phyloP scores from a whole-genome alignment of 495 filamentous ascomycete species.

The Penicillium coprophilum region DNA sequence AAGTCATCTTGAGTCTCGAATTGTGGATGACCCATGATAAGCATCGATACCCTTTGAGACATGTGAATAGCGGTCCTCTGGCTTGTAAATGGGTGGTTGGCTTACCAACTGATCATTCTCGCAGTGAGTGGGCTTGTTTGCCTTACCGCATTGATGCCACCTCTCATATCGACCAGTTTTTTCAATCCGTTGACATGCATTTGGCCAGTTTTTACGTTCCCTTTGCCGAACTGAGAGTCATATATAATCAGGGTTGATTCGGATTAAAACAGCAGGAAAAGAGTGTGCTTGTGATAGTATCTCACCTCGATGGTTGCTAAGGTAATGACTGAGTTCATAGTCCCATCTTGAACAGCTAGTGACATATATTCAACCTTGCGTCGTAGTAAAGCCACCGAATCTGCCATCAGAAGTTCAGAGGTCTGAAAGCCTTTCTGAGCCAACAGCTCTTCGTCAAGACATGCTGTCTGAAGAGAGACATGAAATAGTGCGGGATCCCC shows the following conservation, averaged over 20 bases:
- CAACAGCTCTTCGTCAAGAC: slow-evolving; percentile 49
- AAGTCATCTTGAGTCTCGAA: slow-evolving; percentile 49
- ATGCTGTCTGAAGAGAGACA: slow-evolving; percentile 54
- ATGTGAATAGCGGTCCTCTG: slow-evolving; percentile 8
- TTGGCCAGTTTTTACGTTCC: slow-evolving; percentile 40
- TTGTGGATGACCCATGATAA: slow-evolving; percentile 49
- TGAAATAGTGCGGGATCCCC: slow-evolving; percentile 53
- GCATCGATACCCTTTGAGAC: slow-evolving; percentile 48
- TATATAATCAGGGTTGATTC: background rate
- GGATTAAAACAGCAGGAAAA: background rate
- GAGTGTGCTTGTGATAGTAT: background rate
- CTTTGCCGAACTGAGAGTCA: slow-evolving; percentile 45
- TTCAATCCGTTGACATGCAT: slow-evolving; percentile 55
- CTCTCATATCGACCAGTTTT: slow-evolving; percentile 44
- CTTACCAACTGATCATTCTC: slow-evolving; percentile 53
- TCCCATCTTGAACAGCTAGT: slow-evolving; percentile 52
- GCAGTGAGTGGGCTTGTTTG: slow-evolving; percentile 52
- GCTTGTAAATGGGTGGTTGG: background rate
- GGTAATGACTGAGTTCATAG: slow-evolving; percentile 55
- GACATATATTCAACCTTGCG: slow-evolving; percentile 42
- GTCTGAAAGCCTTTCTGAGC: slow-evolving; percentile 47
- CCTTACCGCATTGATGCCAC: slow-evolving; percentile 46
- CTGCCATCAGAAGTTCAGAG: slow-evolving; percentile 53
- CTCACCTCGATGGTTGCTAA: slow-evolving; percentile 53
- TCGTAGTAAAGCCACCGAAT: slow-evolving; percentile 48